A percentile compares a stretch with the other conserved stretches of the same genome.
These are phyloP conservation scores for Metschnikowia colocasiae DNA, from an alignment of 805 yeast genomes.

Conservation along the genomic window DNA sequence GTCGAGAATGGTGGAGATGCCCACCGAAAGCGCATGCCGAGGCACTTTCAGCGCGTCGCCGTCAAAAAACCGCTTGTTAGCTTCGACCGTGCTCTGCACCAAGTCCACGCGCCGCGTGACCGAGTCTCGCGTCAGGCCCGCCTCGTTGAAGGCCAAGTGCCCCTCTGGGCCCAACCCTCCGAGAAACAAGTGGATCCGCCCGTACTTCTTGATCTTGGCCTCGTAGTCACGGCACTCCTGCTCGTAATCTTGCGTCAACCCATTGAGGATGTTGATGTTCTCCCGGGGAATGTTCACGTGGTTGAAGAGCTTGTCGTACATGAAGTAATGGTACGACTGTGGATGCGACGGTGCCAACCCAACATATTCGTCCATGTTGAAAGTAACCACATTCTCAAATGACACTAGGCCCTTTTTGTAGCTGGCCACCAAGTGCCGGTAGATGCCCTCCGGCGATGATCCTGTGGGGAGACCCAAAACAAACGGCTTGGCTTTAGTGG, in stretches of 20 bases:
- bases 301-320: constrained; percentile 52
- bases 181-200: constrained; percentile 50
- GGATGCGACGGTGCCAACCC: constrained; percentile 45
- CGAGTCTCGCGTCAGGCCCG: constrained; percentile 46
- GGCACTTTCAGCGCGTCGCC: constrained; percentile 49
- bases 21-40: constrained; percentile 48
- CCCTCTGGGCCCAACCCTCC: constrained; percentile 64
- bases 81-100: constrained; percentile 48
- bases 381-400: constrained; percentile 52
- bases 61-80: constrained; percentile 52
- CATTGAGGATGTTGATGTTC: constrained; percentile 53
- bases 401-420: constrained; percentile 41
- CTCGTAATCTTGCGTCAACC: constrained; percentile 44
- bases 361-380: constrained; percentile 61
- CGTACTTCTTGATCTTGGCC: constrained; percentile 43
- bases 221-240: constrained; percentile 49
- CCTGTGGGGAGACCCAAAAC: constrained; percentile 61
- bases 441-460: constrained; percentile 56
- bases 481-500: constrained; percentile 45
- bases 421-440: constrained; percentile 42
- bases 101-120: constrained; percentile 45
- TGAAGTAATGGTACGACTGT: constrained; percentile 57
- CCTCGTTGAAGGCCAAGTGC: constrained; percentile 58
- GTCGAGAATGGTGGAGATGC: constrained; percentile 54
- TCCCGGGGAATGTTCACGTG: constrained; percentile 50